Conservation (phyloP, 306 rosid species). For the Cucurbita maxima region DNA sequence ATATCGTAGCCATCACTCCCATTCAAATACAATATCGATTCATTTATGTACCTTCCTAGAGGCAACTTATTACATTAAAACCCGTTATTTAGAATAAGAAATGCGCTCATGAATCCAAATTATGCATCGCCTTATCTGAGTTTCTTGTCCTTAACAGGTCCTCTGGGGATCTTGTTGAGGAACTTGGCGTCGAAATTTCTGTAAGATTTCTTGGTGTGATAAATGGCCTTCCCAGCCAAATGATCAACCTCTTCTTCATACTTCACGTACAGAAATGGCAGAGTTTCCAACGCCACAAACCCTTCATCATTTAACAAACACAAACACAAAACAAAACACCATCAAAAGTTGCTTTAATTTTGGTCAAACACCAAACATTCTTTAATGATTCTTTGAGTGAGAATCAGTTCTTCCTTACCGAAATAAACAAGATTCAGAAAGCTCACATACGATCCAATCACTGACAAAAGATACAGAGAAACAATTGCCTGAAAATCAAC, state of each 20-base stretch:
- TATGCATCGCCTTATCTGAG: neutral
- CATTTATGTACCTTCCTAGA: neutral
- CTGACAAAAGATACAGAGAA: slow-evolving; percentile 41
- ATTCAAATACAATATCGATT: too few species aligned
- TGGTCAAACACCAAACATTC: too few species aligned
- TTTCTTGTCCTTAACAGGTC: slow-evolving; percentile 55
- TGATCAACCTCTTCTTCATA: slow-evolving; percentile 45
- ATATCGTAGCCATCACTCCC: too few species aligned
- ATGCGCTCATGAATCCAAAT: neutral
- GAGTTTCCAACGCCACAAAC: slow-evolving; percentile 29
- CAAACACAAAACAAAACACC: neutral
- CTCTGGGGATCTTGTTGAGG: slow-evolving; percentile 72
- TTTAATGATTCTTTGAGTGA: neutral
- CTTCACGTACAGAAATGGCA: slow-evolving; percentile 53
- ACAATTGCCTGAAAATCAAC: slow-evolving; percentile 36
- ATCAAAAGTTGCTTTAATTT: too few species aligned
- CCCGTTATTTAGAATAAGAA: neutral
- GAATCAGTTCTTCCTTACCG: slow-evolving; percentile 27
- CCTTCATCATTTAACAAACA: slow-evolving; percentile 25
- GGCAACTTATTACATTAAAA: neutral
- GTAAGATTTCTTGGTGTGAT: slow-evolving; percentile 30
- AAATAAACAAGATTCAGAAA: slow-evolving; percentile 51
- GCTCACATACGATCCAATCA: slow-evolving; percentile 54
- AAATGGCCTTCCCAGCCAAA: slow-evolving; percentile 18
- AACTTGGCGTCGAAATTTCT: slow-evolving; percentile 30